Conservation (phyloP, 176 grass and related monocot genomes). For the Juncus effusus region DNA sequence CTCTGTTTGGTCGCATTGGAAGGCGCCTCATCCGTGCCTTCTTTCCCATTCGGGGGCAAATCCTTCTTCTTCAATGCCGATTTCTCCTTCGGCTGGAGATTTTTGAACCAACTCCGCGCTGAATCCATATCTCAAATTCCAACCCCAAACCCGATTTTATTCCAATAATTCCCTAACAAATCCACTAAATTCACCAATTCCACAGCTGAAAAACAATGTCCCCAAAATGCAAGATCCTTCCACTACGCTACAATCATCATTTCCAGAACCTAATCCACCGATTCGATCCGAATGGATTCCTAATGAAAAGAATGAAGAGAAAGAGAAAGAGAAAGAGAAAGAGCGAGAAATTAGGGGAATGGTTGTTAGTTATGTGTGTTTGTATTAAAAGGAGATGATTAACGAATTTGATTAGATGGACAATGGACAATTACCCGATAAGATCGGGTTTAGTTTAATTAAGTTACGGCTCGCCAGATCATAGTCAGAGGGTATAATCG, state of each 20-base stretch:
- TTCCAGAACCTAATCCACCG: neutral
- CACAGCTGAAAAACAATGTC: neutral
- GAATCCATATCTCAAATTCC: slow-evolving; percentile 60
- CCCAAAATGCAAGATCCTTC: slow-evolving; percentile 4
- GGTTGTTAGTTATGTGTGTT: neutral
- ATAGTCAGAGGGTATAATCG: slow-evolving; percentile 8
- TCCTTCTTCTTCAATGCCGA: slow-evolving; percentile 70
- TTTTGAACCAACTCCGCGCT: slow-evolving; percentile 84
- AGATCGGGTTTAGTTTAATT: slow-evolving; percentile 12
- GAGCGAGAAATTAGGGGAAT: neutral
- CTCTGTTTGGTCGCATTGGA: slow-evolving; percentile 81
- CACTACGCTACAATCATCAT: neutral
- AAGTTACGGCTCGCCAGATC: slow-evolving; percentile 25
- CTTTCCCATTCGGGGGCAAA: slow-evolving; percentile 59
- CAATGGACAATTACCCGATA: neutral
- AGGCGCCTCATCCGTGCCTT: slow-evolving; percentile 48
- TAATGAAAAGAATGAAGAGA: slow-evolving; percentile 3
- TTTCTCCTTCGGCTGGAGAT: slow-evolving; percentile 90
- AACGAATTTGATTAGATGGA: neutral
- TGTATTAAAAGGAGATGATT: slow-evolving; percentile 5
- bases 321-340: neutral
- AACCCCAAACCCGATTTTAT: slow-evolving; percentile 16
- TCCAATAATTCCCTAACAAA: slow-evolving; percentile 8
- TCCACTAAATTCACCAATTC: slow-evolving; percentile 18
- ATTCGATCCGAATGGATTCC: slow-evolving; percentile 1